Base-by-base conservation (phyloP, 306 rosid species). In the Trifolium subterraneum region DNA sequence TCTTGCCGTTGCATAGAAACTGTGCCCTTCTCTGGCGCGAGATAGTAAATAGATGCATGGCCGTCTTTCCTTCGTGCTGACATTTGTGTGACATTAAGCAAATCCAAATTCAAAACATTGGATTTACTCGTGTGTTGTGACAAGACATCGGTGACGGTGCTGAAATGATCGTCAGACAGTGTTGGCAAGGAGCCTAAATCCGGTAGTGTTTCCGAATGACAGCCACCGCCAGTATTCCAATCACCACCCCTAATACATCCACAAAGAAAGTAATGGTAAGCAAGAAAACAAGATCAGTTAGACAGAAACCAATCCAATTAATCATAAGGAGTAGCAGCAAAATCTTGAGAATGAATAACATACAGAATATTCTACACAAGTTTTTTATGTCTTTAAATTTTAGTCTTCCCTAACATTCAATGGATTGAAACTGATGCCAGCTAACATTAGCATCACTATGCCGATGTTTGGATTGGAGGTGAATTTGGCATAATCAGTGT, bases 171-270 rank as follows among this genome's bases (percentile, higher is more conserved):
- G 73, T 81, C 88, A 0, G 84, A 70, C 19, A 23, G 27, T 78
- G 16, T 61, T 1, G 86, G 86, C 62, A 79, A 27, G 39, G 82
- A 31, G 63, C 89, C 83, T 31, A 90, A 77, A 56, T 88, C 89
- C 12, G 98, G 98, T 9, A 88, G 86, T 4, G 90, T 86, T 39
- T 90, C 98, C 79, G 66, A 39, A 85, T 90, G 87, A 84, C 98
- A 93, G 72, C 98, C 97, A 35, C 96, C 96, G 54, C 97, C 98
- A 2, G 88, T 65, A 60, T 89, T 89, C 97, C 98, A 93, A 42
- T 83, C 84, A 38, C 98, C 96, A n/a, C 90, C 97, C 60, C 98
- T 93, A 87, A 64, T 44, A 64, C 48, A 70, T 70, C 61, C 72
- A 81, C 6, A 29, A 8, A 48, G 56, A 73, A 72, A 10, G 33